Evolutionary conservation across 2,329 filamentous ascomycete genomes (phyloP).

Genomic region (Ascochyta koolunga): DNA sequence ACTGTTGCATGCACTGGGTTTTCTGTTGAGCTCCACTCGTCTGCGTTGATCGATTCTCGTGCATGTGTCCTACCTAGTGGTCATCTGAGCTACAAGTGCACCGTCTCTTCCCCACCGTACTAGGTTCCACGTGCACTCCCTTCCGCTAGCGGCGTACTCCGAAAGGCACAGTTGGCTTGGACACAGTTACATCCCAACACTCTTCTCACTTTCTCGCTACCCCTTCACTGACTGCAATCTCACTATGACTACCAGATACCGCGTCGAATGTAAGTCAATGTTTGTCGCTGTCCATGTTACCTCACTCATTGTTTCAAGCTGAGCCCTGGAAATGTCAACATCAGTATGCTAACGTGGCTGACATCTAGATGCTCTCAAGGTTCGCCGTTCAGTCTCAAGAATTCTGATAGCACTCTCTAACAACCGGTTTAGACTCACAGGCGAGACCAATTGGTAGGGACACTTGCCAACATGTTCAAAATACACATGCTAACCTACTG

Average conservation of each 20-base stretch:
- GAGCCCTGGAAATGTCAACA: not conserved
- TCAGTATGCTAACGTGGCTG: conserved; percentile 23
- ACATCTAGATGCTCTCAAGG: conserved; percentile 67
- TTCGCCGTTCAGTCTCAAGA: conserved; percentile 33
- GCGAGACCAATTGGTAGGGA: conserved; percentile 85
- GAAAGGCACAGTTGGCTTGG: conserved; percentile 24
- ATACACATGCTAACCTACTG: conserved; percentile 16
- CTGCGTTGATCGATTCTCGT: not conserved
- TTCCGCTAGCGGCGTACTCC: conserved; percentile 29
- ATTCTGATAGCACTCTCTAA: conserved; percentile 21
- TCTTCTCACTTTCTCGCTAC: conserved; percentile 8
- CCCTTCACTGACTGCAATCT: not conserved
- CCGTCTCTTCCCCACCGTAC: conserved; percentile 4
- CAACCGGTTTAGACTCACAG: conserved; percentile 75
- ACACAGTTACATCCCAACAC: conserved; percentile 25
- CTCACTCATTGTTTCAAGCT: conserved; percentile 6
- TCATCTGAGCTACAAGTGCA: not conserved
- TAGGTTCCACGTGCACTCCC: conserved; percentile 25
- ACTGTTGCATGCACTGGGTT: not conserved
- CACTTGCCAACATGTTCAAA: not conserved
- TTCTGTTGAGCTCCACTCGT: not conserved
- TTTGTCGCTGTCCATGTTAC: not conserved
- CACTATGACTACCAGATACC: conserved; percentile 51
- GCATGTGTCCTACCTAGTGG: not conserved
- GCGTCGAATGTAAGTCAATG: conserved; percentile 48